Conservation (phyloP, 495 filamentous ascomycete genomes). For the Neurospora sp. region DNA sequence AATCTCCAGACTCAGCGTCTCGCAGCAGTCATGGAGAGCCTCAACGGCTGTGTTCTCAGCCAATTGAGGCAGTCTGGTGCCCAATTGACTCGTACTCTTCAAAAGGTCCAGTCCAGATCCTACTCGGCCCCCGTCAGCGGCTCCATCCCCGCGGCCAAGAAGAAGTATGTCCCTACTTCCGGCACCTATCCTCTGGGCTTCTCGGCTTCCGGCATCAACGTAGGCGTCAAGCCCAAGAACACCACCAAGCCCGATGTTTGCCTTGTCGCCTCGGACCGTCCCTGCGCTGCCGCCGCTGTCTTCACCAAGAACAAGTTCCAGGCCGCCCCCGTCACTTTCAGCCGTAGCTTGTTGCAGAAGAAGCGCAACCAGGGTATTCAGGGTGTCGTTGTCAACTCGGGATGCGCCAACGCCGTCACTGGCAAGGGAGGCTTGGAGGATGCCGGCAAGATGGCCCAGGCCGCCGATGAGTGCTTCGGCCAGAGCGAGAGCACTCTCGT, state of each 20-base stretch:
- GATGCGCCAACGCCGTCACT: constrained; percentile 96
- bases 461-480: constrained; percentile 62
- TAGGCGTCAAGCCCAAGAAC: constrained; percentile 89
- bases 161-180: constrained; percentile 77
- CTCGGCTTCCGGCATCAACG: constrained; percentile 73
- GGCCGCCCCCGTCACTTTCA: constrained; percentile 85
- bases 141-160: constrained; percentile 60
- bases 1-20: background rate
- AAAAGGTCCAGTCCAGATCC: constrained; percentile 9
- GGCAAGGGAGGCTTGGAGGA: constrained; percentile 86
- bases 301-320: constrained; percentile 99
- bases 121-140: constrained; percentile 55
- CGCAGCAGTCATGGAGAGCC: constrained; percentile 14
- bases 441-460: constrained; percentile 69
- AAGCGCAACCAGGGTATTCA: constrained; percentile 60
- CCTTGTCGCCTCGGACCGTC: constrained; percentile 74
- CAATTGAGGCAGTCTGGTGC: constrained; percentile 20
- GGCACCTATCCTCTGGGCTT: constrained; percentile 90
- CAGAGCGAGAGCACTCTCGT: constrained; percentile 65
- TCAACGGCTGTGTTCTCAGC: constrained; percentile 12
- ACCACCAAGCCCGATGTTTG: constrained; percentile 83
- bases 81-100: constrained; percentile 15
- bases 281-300: constrained; percentile 86
- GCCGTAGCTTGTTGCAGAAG: constrained; percentile 55
- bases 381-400: constrained; percentile 85